phyloP scores from a whole-genome alignment of 2,329 filamentous ascomycete genomes.

The Metarhizium guizhouense region DNA sequence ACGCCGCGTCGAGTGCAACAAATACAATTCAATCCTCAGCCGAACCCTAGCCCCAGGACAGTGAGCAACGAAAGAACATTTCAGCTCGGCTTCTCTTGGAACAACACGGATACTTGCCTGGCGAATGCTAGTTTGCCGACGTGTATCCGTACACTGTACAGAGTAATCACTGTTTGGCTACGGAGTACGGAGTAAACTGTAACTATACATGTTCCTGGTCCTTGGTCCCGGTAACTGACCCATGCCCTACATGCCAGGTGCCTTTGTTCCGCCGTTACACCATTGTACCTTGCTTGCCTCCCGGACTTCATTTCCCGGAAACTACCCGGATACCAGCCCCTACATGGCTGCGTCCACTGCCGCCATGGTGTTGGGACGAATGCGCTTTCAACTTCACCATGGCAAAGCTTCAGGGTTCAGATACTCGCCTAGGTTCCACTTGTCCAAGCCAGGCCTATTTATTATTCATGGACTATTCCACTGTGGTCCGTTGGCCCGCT shows the following conservation, averaged over 20 bases:
- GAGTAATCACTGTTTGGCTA: background rate
- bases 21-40: background rate
- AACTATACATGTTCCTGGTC: background rate
- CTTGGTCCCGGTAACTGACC: conserved; percentile 5
- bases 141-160: background rate
- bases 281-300: background rate
- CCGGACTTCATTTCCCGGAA: conserved; percentile 6
- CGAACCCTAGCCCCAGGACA: background rate
- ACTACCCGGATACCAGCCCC: conserved; percentile 2
- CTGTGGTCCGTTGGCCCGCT: background rate
- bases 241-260: background rate
- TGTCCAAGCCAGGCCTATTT: background rate
- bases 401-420: background rate
- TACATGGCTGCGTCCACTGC: background rate
- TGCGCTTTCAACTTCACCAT: background rate
- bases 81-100: background rate
- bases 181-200: background rate
- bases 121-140: background rate
- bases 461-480: background rate
- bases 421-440: background rate
- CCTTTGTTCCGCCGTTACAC: background rate
- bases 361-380: background rate
- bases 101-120: background rate
- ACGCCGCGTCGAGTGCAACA: background rate
- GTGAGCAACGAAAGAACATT: background rate